Evolutionary conservation across 129 eudicot species (phyloP).

Genomic region (Chrysanthemum seticuspe): DNA sequence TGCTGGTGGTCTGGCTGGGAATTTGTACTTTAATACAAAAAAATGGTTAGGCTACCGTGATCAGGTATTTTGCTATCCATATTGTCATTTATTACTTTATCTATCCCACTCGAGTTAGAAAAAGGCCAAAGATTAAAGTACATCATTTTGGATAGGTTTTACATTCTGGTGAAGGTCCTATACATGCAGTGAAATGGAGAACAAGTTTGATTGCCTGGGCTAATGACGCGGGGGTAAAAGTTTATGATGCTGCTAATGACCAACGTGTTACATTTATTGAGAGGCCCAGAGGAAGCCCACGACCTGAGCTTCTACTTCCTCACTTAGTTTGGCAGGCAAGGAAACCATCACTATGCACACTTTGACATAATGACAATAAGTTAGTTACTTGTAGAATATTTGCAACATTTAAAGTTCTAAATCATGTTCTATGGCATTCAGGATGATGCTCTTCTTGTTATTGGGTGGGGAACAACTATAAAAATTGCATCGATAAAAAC

Average conservation of each 20-base stretch:
- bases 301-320: constrained; percentile 92
- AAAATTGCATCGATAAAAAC: constrained; percentile 77
- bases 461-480: constrained; percentile 97
- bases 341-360: too few species aligned
- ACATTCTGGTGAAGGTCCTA: constrained; percentile 99
- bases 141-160: constrained; percentile 49
- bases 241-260: constrained; percentile 87
- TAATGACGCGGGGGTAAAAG: constrained; percentile 93
- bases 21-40: constrained; percentile 66
- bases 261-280: constrained; percentile 91
- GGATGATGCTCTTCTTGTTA: constrained; percentile 90
- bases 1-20: constrained; percentile 97
- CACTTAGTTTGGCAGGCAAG: constrained; percentile 98
- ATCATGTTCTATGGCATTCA: constrained; percentile 34
- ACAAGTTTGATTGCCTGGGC: constrained; percentile 97
- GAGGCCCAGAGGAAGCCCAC: constrained; percentile 96
- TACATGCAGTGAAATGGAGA: constrained; percentile 96
- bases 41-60: constrained; percentile 95
- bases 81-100: constrained; percentile 8
- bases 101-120: constrained; percentile 5
- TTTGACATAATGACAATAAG: neutral
- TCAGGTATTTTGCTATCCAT: constrained; percentile 57
- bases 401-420: constrained; percentile 9
- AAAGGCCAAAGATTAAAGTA: neutral
- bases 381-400: constrained; percentile 22